Conservation (phyloP, 345 rosid species). For the Lepidium didymum region DNA sequence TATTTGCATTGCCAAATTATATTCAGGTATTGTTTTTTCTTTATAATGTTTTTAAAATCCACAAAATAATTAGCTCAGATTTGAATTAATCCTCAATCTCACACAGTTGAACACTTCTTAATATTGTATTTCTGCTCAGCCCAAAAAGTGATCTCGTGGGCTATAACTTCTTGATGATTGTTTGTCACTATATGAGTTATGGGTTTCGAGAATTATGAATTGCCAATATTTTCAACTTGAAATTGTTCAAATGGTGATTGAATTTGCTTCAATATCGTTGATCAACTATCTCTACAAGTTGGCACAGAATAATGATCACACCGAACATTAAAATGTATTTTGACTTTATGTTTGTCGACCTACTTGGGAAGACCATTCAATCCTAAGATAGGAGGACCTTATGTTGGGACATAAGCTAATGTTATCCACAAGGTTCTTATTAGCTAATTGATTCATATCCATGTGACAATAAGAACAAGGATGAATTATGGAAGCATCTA, state of each 20-base stretch:
- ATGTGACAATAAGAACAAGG: conserved; percentile 19
- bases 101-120: background rate
- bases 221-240: background rate
- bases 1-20: too few species aligned
- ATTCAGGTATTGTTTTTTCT: too few species aligned
- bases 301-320: background rate
- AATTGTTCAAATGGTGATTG: background rate
- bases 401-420: conserved; percentile 8
- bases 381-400: conserved; percentile 1
- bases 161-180: background rate
- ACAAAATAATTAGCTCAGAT: background rate
- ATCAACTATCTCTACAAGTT: background rate
- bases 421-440: conserved; percentile 1
- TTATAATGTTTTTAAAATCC: too few species aligned
- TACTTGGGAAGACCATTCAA: background rate
- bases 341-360: background rate
- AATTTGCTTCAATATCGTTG: too few species aligned
- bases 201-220: background rate
- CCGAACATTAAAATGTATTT: background rate
- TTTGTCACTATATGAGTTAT: background rate
- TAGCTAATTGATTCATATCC: conserved; percentile 2
- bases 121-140: background rate
- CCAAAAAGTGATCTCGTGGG: background rate
- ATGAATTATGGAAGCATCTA: background rate
- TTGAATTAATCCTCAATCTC: background rate